Evolutionary conservation across 2,329 filamentous ascomycete species (phyloP).

Genomic region (Penicillium decumbens): DNA sequence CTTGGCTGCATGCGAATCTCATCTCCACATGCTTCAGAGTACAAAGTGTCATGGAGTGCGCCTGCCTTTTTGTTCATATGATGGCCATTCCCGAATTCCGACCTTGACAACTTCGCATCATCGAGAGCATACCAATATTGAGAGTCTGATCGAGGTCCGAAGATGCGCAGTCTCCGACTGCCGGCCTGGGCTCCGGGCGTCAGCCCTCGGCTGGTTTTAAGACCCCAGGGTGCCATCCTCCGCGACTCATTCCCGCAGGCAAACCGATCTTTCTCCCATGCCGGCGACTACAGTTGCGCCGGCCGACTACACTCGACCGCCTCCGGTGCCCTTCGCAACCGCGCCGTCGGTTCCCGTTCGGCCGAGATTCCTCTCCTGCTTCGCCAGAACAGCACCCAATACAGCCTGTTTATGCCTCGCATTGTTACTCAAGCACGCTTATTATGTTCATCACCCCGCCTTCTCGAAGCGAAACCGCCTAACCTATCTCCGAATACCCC

Average conservation of each 20-base stretch:
- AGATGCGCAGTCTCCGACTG: constrained; percentile 43
- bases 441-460: constrained; percentile 26
- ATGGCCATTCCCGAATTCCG: constrained; percentile 26
- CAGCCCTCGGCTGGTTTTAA: constrained; percentile 24
- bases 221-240: constrained; percentile 16
- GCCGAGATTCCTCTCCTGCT: constrained; percentile 14
- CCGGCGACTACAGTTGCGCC: constrained; percentile 9
- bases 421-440: constrained; percentile 24
- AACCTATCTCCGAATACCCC: constrained; percentile 15
- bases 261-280: constrained; percentile 1
- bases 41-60: constrained; percentile 8
- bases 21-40: constrained; percentile 17
- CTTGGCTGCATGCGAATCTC: constrained; percentile 5
- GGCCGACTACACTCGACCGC: constrained; percentile 24
- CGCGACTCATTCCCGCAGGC: constrained; percentile 16
- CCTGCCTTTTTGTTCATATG: constrained; percentile 22
- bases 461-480: constrained; percentile 25
- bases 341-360: constrained; percentile 14
- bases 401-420: constrained; percentile 12
- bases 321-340: constrained; percentile 20
- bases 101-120: constrained; percentile 25
- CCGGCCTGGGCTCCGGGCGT: constrained; percentile 35
- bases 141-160: constrained; percentile 21
- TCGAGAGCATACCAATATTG: constrained; percentile 17
- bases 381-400: constrained; percentile 12